Conservation (phyloP, 2,329 filamentous ascomycete genomes). For the Aphanoascus verrucosus region DNA sequence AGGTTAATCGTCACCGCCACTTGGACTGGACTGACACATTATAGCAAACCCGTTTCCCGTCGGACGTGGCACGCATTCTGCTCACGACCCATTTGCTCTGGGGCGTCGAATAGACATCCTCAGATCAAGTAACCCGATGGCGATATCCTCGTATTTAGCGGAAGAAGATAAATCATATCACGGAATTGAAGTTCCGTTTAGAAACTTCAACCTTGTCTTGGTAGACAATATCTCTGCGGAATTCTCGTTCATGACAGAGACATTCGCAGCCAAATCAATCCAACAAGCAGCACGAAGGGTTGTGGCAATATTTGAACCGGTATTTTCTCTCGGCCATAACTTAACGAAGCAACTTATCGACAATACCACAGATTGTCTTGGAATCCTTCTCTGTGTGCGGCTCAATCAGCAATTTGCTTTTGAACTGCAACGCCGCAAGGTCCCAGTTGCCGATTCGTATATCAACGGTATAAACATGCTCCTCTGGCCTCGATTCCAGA, state of each 20-base stretch:
- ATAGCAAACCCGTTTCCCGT: constrained; percentile 30
- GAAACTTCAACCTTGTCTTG: constrained; percentile 87
- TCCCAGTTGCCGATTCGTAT: constrained; percentile 80
- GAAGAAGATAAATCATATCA: constrained; percentile 81
- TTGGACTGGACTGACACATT: not conserved
- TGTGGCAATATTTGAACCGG: constrained; percentile 76
- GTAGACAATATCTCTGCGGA: constrained; percentile 91
- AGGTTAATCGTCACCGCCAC: constrained; percentile 13
- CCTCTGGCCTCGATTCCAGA: constrained; percentile 89
- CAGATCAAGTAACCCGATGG: constrained; percentile 59
- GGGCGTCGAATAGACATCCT: constrained; percentile 78
- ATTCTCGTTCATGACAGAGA: constrained; percentile 83
- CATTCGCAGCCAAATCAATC: constrained; percentile 72
- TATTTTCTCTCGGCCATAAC: constrained; percentile 68
- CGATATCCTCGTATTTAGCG: constrained; percentile 76
- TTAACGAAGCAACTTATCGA: constrained; percentile 67
- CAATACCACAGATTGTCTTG: constrained; percentile 71
- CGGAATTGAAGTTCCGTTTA: constrained; percentile 81
- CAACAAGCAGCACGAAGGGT: constrained; percentile 73
- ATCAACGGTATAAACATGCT: constrained; percentile 94
- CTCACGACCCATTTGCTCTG: constrained; percentile 78
- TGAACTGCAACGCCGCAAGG: constrained; percentile 79
- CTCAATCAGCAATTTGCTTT: constrained; percentile 92
- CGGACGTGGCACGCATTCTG: constrained; percentile 29
- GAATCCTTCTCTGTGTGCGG: constrained; percentile 79